These are phyloP conservation scores for Pyrus hybrid DNA, from an alignment of 331 rosid species.

Conservation along the genomic window DNA sequence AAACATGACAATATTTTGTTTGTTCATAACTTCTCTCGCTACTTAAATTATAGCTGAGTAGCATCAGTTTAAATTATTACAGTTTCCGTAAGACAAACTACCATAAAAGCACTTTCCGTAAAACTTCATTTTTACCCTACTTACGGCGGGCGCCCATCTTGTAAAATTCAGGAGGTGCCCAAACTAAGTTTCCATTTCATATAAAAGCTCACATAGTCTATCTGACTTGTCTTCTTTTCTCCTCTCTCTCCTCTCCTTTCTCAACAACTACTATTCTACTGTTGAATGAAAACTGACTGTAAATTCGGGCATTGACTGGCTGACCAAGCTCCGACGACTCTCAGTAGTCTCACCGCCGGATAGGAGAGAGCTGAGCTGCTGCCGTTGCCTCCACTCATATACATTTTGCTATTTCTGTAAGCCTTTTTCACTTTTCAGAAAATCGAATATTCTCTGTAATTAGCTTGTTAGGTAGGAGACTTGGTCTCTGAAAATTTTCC, in stretches of 20 bases:
- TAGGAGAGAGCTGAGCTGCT: conserved; percentile 37
- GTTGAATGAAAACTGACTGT: conserved; percentile 11
- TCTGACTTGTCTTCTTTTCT: not conserved
- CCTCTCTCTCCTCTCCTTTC: conserved; percentile 11
- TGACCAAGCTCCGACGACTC: not conserved
- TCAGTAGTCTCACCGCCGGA: conserved; percentile 16
- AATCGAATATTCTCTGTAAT: too few species aligned
- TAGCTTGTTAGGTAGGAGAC: conserved; percentile 3
- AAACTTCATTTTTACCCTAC: too few species aligned
- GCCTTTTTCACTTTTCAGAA: not conserved
- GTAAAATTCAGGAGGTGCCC: too few species aligned
- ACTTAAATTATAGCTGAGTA: too few species aligned
- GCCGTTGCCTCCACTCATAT: not conserved
- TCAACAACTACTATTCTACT: conserved; percentile 10
- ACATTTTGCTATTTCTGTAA: conserved; percentile 10
- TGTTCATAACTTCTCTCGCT: too few species aligned
- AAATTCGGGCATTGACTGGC: conserved; percentile 47
- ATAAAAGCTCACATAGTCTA: too few species aligned
- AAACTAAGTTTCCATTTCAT: too few species aligned
- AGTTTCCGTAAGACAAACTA: too few species aligned
- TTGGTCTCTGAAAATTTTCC: conserved; percentile 32
- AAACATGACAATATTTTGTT: too few species aligned
- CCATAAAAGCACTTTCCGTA: too few species aligned
- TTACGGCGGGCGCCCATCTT: too few species aligned
- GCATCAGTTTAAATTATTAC: too few species aligned